Conservation (phyloP, 495 filamentous ascomycete species). For the Platismatia glauca region DNA sequence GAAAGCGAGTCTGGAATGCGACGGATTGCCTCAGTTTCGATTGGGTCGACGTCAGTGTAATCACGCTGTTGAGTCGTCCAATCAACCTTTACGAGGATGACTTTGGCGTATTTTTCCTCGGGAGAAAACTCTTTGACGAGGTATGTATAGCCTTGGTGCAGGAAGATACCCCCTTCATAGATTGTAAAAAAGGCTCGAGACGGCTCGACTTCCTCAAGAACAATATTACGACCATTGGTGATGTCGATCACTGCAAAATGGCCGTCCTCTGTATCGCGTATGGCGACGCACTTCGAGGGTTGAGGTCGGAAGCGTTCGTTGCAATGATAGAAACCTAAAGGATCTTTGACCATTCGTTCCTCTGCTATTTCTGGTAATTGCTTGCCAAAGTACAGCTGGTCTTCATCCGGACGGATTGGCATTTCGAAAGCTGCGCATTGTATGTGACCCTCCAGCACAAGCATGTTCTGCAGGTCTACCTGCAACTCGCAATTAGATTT, state of each 20-base stretch:
- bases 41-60: slow-evolving; percentile 89
- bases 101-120: slow-evolving; percentile 64
- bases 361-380: slow-evolving; percentile 63
- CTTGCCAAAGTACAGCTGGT: slow-evolving; percentile 69
- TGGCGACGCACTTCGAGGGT: slow-evolving; percentile 74
- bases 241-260: slow-evolving; percentile 92
- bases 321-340: slow-evolving; percentile 78
- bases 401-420: slow-evolving; percentile 70
- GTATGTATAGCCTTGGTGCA: slow-evolving; percentile 89
- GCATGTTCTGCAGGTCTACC: slow-evolving; percentile 82
- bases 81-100: slow-evolving; percentile 77
- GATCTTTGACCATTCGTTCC: slow-evolving; percentile 65
- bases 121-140: slow-evolving; percentile 83
- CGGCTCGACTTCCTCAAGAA: slow-evolving; percentile 93
- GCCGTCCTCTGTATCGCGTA: slow-evolving; percentile 85
- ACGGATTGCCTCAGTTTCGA: slow-evolving; percentile 77
- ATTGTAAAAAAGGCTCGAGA: slow-evolving; percentile 91
- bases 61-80: slow-evolving; percentile 93
- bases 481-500: slow-evolving; percentile 82
- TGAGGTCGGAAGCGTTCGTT: slow-evolving; percentile 79
- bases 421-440: slow-evolving; percentile 95
- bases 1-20: slow-evolving; percentile 47
- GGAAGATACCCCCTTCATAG: slow-evolving; percentile 95
- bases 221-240: slow-evolving; percentile 67
- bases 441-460: slow-evolving; percentile 85